Percentiles rank a stretch among this genome's conserved stretches.
phyloP scores from a whole-genome alignment of 2,329 filamentous ascomycete genomes.

The Hypoxylon rubiginosum region DNA sequence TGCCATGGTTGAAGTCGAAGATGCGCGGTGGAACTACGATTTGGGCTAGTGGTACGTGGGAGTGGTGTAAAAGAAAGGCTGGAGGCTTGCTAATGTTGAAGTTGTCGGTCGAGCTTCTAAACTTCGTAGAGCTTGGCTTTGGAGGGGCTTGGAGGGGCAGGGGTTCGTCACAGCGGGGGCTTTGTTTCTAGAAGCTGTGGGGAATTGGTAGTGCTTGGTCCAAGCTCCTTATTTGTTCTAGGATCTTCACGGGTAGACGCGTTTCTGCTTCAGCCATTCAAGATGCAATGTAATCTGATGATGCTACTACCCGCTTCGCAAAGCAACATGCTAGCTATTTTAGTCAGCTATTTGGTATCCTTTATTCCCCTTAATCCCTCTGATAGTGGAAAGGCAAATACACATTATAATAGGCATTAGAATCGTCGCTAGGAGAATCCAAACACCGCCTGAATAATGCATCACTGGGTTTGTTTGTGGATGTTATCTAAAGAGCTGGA shows the following conservation, averaged over 20 bases:
- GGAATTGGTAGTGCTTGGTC: background rate
- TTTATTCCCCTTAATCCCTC: background rate
- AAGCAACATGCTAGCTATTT: background rate
- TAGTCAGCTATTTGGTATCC: background rate
- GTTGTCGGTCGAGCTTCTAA: background rate
- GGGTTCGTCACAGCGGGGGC: background rate
- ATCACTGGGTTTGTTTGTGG: background rate
- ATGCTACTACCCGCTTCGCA: no score
- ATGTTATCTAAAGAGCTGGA: background rate
- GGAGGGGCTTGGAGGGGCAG: slow-evolving; percentile 4
- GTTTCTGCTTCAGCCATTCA: no score
- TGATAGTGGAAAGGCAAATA: background rate
- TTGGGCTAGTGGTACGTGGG: background rate
- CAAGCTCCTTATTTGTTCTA: no score
- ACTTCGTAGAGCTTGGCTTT: background rate
- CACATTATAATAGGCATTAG: background rate
- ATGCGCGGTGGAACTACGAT: background rate
- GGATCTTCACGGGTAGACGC: background rate
- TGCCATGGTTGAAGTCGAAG: slow-evolving; percentile 39
- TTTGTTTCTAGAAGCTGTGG: slow-evolving; percentile 4
- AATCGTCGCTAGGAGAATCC: background rate
- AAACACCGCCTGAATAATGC: background rate
- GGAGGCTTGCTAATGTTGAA: slow-evolving; percentile 12
- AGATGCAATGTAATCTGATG: no score
- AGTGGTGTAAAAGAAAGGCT: background rate